Conservation (phyloP, 2,329 filamentous ascomycete species). For the Aaosphaeria arxii region DNA sequence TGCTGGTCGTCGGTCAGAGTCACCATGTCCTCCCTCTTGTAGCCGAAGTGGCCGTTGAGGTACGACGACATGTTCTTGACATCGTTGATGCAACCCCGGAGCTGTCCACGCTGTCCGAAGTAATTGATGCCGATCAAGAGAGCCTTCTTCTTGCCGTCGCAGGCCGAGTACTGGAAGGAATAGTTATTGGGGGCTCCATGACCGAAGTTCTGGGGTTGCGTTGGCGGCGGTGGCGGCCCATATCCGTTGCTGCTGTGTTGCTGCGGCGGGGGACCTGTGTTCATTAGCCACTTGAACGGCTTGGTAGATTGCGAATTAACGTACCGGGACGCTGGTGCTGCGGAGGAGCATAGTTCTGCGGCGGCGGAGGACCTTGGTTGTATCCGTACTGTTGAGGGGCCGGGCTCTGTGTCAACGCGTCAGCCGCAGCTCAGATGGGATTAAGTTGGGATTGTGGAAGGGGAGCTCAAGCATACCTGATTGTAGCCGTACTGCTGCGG, state of each 20-base stretch:
- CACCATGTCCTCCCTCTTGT: slow-evolving; percentile 96
- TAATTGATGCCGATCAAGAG: slow-evolving; percentile 95
- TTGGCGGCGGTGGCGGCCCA: slow-evolving; percentile 65
- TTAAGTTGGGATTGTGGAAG: neutral
- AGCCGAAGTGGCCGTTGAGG: slow-evolving; percentile 83
- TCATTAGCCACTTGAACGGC: neutral
- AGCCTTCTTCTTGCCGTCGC: slow-evolving; percentile 84
- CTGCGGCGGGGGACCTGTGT: slow-evolving; percentile 2
- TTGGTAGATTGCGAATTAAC: neutral
- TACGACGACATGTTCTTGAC: slow-evolving; percentile 96
- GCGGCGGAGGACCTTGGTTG: slow-evolving; percentile 60
- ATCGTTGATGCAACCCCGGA: slow-evolving; percentile 94
- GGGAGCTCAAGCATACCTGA: slow-evolving; percentile 25
- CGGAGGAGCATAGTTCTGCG: slow-evolving; percentile 36
- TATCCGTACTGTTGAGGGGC: slow-evolving; percentile 37
- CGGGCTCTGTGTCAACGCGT: slow-evolving; percentile 23
- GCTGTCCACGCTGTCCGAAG: slow-evolving; percentile 85
- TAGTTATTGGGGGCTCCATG: slow-evolving; percentile 77
- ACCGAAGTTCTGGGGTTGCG: slow-evolving; percentile 51
- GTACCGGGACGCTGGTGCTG: neutral
- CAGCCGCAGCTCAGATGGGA: slow-evolving; percentile 6
- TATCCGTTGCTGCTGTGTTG: slow-evolving; percentile 37
- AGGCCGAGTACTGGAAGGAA: slow-evolving; percentile 86
- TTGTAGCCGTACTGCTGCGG: slow-evolving; percentile 45
- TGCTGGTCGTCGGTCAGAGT: slow-evolving; percentile 95